A percentile compares a stretch with the other conserved stretches of the same genome.
Conservation (phyloP, 352 stramenopile genomes). For the Pythium inflatum region DNA sequence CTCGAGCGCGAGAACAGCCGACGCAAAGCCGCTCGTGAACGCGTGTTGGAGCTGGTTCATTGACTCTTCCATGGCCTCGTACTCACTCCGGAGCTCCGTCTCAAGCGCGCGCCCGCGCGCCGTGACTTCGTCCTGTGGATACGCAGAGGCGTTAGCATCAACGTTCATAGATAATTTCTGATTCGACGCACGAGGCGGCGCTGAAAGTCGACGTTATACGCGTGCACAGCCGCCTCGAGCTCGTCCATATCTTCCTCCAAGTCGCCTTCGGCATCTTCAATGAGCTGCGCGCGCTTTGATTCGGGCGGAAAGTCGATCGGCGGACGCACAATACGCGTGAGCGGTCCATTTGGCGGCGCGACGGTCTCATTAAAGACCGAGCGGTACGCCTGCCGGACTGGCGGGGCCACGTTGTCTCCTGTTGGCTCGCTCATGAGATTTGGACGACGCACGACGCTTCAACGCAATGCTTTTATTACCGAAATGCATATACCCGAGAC, state of each 20-base stretch:
- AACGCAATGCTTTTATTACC: constrained; percentile 6
- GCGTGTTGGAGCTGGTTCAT: constrained; percentile 50
- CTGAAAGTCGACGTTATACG: constrained; percentile 87
- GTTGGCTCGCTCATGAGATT: too few species aligned
- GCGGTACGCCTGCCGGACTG: constrained; percentile 32
- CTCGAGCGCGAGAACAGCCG: constrained; percentile 55
- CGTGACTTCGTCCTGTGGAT: constrained; percentile 75
- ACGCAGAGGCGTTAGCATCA: background rate
- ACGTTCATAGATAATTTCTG: too few species aligned
- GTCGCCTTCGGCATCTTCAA: constrained; percentile 74
- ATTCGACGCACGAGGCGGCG: constrained; percentile 65
- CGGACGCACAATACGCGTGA: constrained; percentile 37
- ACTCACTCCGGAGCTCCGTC: constrained; percentile 50
- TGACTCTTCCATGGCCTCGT: constrained; percentile 64
- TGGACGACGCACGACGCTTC: background rate
- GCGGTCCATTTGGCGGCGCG: constrained; percentile 31
- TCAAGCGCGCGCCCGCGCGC: constrained; percentile 58
- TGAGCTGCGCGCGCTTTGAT: constrained; percentile 73
- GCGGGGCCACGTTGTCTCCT: too few species aligned
- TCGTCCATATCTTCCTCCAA: constrained; percentile 83
- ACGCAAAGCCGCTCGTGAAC: constrained; percentile 57
- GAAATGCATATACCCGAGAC: background rate
- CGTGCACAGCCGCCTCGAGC: constrained; percentile 75
- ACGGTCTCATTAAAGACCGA: constrained; percentile 37
- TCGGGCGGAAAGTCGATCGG: constrained; percentile 68